These are phyloP conservation scores for Athelia sp. DNA, from an alignment of 1,284 basidiomycete genomes.

Conservation along the genomic window DNA sequence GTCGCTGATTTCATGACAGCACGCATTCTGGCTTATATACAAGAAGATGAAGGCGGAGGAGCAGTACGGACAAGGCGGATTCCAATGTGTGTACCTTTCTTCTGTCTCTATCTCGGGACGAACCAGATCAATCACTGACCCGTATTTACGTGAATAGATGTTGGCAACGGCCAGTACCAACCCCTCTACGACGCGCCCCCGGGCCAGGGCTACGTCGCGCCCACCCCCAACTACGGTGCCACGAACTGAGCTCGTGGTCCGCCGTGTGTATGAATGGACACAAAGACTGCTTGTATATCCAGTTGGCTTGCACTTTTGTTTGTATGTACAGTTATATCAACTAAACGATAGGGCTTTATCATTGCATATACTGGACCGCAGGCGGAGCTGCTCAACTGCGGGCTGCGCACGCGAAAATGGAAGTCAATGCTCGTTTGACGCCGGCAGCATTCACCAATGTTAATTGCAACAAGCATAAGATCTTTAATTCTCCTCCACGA, in stretches of 20 bases:
- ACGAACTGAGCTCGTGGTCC: background rate
- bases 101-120: slow-evolving; percentile 1
- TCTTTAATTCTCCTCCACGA: no score
- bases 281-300: no score
- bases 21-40: slow-evolving; percentile 69
- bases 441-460: no score
- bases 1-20: slow-evolving; percentile 19
- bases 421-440: no score
- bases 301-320: no score
- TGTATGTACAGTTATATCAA: no score
- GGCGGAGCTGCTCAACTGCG: no score
- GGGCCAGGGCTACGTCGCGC: background rate
- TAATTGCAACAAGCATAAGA: no score
- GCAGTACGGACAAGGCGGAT: slow-evolving; percentile 63
- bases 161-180: background rate
- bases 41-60: slow-evolving; percentile 79
- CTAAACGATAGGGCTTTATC: no score
- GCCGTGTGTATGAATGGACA: background rate
- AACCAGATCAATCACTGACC: background rate
- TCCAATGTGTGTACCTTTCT: slow-evolving; percentile 43
- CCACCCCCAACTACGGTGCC: background rate
- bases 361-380: no score
- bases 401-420: no score
- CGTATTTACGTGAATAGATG: background rate
- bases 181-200: background rate